Evolutionary conservation across 371 early-diverging fungal species (phyloP).

Genomic region (Synchytrium microbalum): DNA sequence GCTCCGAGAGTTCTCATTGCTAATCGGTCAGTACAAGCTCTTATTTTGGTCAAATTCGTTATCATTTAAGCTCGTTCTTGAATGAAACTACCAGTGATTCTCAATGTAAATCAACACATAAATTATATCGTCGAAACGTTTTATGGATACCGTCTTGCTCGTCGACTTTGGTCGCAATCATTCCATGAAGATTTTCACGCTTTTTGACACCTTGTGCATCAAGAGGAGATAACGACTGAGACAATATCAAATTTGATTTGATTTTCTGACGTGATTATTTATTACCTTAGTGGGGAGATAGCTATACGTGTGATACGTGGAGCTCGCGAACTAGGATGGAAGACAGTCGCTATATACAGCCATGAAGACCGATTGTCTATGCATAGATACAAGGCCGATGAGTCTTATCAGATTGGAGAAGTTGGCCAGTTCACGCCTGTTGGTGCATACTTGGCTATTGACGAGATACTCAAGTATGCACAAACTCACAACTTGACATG

Average conservation of each 20-base stretch:
- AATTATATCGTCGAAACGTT: too few species aligned
- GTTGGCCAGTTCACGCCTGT: constrained; percentile 76
- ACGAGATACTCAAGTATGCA: constrained; percentile 83
- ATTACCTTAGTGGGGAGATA: constrained; percentile 60
- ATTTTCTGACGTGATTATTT: too few species aligned
- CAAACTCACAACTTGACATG: constrained; percentile 56
- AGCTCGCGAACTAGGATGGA: constrained; percentile 84
- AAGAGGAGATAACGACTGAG: too few species aligned
- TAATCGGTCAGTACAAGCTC: not conserved
- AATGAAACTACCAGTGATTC: too few species aligned
- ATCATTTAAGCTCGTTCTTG: too few species aligned
- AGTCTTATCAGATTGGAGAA: constrained; percentile 83
- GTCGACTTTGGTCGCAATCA: too few species aligned
- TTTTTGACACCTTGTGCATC: too few species aligned
- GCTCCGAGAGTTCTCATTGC: not conserved
- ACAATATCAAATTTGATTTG: too few species aligned
- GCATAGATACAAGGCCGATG: constrained; percentile 92
- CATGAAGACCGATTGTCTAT: constrained; percentile 84
- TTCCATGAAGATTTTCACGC: too few species aligned
- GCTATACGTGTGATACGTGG: constrained; percentile 87
- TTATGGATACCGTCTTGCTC: too few species aligned
- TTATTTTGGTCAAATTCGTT: too few species aligned
- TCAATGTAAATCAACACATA: too few species aligned
- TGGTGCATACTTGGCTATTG: constrained; percentile 88
- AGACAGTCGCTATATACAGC: constrained; percentile 80